phyloP scores from a whole-genome alignment of 176 grass and related monocot species.

The Oryza officinalis region DNA sequence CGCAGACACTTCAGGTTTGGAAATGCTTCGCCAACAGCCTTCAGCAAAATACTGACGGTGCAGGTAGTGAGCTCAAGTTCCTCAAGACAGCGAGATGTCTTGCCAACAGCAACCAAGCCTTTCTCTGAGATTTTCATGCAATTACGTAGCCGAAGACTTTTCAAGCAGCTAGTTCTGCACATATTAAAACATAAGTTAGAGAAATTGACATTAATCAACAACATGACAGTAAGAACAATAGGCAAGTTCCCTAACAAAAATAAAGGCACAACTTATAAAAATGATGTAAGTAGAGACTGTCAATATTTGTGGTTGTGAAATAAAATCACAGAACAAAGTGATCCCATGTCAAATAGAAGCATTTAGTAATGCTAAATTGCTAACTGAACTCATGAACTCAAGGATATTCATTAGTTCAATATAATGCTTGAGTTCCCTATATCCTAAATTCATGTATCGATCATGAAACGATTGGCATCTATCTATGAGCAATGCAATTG shows the following conservation, averaged over 20 bases:
- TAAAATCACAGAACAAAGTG: neutral
- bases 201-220: neutral
- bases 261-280: neutral
- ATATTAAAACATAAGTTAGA: constrained; percentile 14
- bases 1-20: constrained; percentile 12
- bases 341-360: neutral
- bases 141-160: constrained; percentile 32
- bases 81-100: neutral
- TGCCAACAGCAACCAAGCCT: constrained; percentile 35
- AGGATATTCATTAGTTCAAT: neutral
- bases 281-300: neutral
- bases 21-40: constrained; percentile 27
- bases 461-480: neutral
- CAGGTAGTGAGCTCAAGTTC: constrained; percentile 30
- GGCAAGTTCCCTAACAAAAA: neutral
- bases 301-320: neutral
- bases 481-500: neutral
- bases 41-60: constrained; percentile 16
- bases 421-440: neutral
- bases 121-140: constrained; percentile 20
- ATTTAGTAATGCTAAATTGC: neutral
- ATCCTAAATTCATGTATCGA: neutral
- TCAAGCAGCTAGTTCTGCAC: constrained; percentile 33
- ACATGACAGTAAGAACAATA: neutral
- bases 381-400: constrained; percentile 6